phyloP scores from a whole-genome alignment of 495 filamentous ascomycete species.

The Penicillium manginii region DNA sequence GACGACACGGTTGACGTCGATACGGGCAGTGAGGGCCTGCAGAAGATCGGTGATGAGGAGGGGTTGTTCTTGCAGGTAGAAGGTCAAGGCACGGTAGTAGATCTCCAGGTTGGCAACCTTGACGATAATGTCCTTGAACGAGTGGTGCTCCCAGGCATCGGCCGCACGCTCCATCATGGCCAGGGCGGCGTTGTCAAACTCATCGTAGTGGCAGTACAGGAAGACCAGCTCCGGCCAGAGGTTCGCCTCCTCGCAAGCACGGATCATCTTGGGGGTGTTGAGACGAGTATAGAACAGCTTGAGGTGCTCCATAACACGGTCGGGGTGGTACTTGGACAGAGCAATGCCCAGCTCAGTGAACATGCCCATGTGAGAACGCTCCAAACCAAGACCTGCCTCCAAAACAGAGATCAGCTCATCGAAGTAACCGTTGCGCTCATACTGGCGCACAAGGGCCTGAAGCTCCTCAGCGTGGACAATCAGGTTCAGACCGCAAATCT shows the following conservation, averaged over 20 bases:
- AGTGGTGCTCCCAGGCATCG: conserved; percentile 99
- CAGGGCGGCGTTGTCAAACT: conserved; percentile 97
- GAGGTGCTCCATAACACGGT: conserved; percentile 96
- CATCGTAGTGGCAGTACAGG: conserved; percentile 98
- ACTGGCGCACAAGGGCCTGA: conserved; percentile 90
- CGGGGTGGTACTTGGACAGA: conserved; percentile 94
- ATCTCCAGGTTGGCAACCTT: conserved; percentile 99
- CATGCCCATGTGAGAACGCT: conserved; percentile 92
- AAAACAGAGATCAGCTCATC: conserved; percentile 95
- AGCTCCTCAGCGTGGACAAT: conserved; percentile 98
- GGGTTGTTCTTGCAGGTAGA: conserved; percentile 97
- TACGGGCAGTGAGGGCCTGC: conserved; percentile 85
- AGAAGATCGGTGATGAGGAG: conserved; percentile 93
- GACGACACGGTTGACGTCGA: conserved; percentile 98
- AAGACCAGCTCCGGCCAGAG: conserved; percentile 98
- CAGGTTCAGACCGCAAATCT: conserved; percentile 98
- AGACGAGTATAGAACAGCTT: conserved; percentile 99
- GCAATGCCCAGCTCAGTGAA: conserved; percentile 96
- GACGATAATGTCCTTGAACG: conserved; percentile 98
- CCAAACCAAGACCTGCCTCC: conserved; percentile 92
- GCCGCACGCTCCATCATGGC: conserved; percentile 99
- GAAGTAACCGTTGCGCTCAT: conserved; percentile 97
- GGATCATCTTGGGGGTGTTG: conserved; percentile 98
- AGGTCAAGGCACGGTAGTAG: conserved; percentile 96
- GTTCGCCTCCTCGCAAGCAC: conserved; percentile 91